phyloP scores from a whole-genome alignment of 139 green algal genomes.

The Haematococcus sp. region DNA sequence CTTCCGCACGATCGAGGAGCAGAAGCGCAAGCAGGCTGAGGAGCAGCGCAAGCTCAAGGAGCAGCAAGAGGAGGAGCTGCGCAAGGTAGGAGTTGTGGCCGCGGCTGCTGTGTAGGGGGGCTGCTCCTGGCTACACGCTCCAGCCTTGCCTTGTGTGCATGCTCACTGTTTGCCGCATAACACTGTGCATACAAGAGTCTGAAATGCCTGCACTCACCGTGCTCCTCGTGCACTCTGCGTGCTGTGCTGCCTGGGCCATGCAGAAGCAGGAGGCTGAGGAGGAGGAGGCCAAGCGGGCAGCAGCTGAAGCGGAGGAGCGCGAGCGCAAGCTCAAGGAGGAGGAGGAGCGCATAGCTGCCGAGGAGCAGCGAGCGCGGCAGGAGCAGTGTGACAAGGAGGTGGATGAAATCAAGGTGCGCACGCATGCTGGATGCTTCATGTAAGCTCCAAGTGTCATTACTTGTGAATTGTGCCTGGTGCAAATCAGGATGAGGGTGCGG shows the following conservation, averaged over 20 bases:
- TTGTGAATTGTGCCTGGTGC: neutral
- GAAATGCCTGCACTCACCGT: too few species aligned
- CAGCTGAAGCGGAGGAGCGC: constrained; percentile 4
- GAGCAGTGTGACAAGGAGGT: constrained; percentile 31
- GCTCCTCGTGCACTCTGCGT: too few species aligned
- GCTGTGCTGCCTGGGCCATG: neutral
- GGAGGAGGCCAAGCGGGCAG: neutral
- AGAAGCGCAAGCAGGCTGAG: constrained; percentile 18
- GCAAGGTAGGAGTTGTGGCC: neutral
- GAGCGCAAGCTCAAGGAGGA: constrained; percentile 3
- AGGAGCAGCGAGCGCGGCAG: constrained; percentile 20
- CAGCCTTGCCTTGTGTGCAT: too few species aligned
- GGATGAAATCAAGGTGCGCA: constrained; percentile 26
- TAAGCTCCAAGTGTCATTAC: neutral
- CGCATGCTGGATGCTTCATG: neutral
- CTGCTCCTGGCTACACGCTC: too few species aligned
- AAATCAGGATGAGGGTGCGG: neutral
- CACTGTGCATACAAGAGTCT: too few species aligned
- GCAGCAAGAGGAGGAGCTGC: constrained; percentile 10
- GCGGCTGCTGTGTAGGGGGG: too few species aligned
- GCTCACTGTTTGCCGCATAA: too few species aligned
- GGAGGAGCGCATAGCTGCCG: constrained; percentile 6
- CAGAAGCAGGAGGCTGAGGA: constrained; percentile 14
- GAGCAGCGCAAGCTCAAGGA: constrained; percentile 15
- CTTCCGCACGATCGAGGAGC: constrained; percentile 22